Percentiles rank a stretch among this genome's conserved stretches.
phyloP scores from a whole-genome alignment of 345 rosid genomes.

The Tarenaya hassleriana region DNA sequence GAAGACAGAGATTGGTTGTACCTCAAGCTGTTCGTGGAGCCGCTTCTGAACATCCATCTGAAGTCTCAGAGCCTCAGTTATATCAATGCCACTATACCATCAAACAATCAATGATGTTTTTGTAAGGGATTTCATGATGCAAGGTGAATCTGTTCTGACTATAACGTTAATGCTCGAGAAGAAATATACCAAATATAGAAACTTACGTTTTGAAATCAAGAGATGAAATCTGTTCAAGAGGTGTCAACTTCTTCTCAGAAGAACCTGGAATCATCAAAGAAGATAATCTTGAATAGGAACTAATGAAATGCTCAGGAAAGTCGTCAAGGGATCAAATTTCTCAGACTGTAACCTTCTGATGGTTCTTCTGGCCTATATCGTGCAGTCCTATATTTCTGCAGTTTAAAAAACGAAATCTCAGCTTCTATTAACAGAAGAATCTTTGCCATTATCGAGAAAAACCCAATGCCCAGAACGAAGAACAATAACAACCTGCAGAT shows the following conservation, averaged over 20 bases:
- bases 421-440: background rate
- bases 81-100: constrained; percentile 59
- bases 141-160: background rate
- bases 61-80: constrained; percentile 84
- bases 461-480: constrained; percentile 2
- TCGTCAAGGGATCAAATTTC: background rate
- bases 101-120: background rate
- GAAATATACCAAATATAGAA: constrained; percentile 7
- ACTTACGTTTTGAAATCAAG: constrained; percentile 82
- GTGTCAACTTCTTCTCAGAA: constrained; percentile 56
- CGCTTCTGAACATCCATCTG: constrained; percentile 99
- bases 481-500: constrained; percentile 59
- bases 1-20: too few relatives aligned
- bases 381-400: constrained; percentile 93
- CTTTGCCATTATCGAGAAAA: background rate
- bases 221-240: constrained; percentile 73
- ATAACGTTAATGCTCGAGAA: constrained; percentile 9
- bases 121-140: background rate
- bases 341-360: constrained; percentile 35
- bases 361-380: constrained; percentile 81
- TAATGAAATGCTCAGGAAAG: background rate
- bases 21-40: constrained; percentile 98
- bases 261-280: constrained; percentile 46
- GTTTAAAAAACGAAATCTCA: constrained; percentile 18
- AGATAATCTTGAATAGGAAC: background rate